Base-by-base conservation (phyloP, 805 yeast genomes). In the Clavispora asparagi region DNA sequence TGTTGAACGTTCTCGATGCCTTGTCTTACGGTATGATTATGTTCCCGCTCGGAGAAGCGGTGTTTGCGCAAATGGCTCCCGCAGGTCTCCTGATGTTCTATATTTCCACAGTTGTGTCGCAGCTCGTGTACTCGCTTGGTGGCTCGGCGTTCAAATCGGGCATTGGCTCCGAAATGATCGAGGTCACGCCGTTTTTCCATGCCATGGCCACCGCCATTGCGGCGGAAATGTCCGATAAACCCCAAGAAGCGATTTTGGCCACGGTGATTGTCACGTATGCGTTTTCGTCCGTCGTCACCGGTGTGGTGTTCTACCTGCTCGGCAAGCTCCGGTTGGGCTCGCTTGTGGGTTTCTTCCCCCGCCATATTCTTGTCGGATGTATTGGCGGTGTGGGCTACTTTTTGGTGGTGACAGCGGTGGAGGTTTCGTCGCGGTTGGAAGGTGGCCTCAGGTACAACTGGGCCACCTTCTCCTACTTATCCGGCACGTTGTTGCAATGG, bases 301-400 rank as follows among this genome's bases (percentile, higher is more conserved):
- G 99, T 11, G 47, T 83, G 3, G 87, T 86, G 1, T 94, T 94
- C 60, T 81, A 78, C 54, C 40, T 76, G 1, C 71, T 94, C 39
- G 99, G 99, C 6, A 84, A 81, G 57, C 79, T 87, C 58, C 78
- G 74, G 48, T 68, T 94, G 32, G 99, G 99, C 7, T 78, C 87
- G 29, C 68, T 94, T 19, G 96, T 92, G 17, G 96, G 96, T 0
- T 94, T 90, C 62, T 94, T 94, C 73, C 99, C 99, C 1, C 75
- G 97, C 50, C 99, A 94, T 64, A 92, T 94, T 46, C 74, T 94
- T 27, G 94, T 94, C 32, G 99, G 99, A 1, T 94, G 98, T 62
- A 91, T 94, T 56, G 99, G 99, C 35, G 99, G 99, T 59, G 99
- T 94, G 41, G 99, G 99, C 7, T 91, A 87, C 67, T 94, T 94